Evolutionary conservation across 2,329 filamentous ascomycete species (phyloP).

Genomic region (Leptosphaerulina australis): DNA sequence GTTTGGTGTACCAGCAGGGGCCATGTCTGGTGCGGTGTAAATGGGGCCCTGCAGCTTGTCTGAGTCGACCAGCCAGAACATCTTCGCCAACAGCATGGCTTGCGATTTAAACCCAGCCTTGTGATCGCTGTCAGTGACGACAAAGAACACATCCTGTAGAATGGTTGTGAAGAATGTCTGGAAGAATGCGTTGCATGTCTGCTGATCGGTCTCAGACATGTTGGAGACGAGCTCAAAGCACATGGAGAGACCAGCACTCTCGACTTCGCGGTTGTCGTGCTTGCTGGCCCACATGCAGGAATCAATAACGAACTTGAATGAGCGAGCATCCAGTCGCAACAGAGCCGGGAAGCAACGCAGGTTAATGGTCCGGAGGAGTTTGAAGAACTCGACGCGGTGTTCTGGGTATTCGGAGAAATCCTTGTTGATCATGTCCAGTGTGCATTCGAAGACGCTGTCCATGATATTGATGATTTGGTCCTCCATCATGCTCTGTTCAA

Average conservation of each 20-base stretch:
- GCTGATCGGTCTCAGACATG: constrained; percentile 86
- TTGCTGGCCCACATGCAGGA: constrained; percentile 99
- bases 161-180: constrained; percentile 96
- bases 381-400: constrained; percentile 99
- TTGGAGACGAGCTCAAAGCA: constrained; percentile 97
- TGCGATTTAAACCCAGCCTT: constrained; percentile 99
- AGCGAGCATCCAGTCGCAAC: constrained; percentile 89
- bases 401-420: constrained; percentile 99
- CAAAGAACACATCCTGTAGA: constrained; percentile 97
- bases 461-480: constrained; percentile 97
- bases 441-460: constrained; percentile 98
- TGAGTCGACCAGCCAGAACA: constrained; percentile 92
- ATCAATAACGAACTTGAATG: constrained; percentile 99
- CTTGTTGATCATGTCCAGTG: constrained; percentile 99
- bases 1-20: constrained; percentile 81
- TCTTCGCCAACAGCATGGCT: constrained; percentile 87
- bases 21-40: constrained; percentile 78
- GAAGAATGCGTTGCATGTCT: constrained; percentile 94
- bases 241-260: constrained; percentile 96
- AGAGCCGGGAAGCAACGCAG: constrained; percentile 95
- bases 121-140: constrained; percentile 95
- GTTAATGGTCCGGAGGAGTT: constrained; percentile 93
- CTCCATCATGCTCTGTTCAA: constrained; percentile 82
- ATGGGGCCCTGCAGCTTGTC: constrained; percentile 93
- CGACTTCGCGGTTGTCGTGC: constrained; percentile 97